A percentile compares a stretch with the other conserved stretches of the same genome.
Conservation (phyloP, 345 rosid genomes). For the Eucalyptus sp. region DNA sequence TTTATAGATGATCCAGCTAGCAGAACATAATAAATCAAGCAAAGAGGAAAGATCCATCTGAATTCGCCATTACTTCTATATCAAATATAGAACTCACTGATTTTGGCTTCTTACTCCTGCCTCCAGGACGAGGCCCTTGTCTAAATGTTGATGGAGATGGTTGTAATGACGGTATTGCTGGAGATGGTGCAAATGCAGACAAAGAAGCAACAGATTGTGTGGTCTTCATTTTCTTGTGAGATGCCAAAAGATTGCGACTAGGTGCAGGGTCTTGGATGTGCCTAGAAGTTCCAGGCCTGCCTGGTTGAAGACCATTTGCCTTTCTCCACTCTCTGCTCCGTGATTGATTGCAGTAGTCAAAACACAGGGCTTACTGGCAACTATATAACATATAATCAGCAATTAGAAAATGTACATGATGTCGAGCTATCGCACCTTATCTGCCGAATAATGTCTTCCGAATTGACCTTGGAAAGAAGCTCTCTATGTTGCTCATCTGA, state of each 20-base stretch:
- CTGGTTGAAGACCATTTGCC: constrained; percentile 48
- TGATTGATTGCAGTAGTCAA: not conserved
- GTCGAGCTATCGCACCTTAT: constrained; percentile 54
- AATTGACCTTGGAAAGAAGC: constrained; percentile 75
- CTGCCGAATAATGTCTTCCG: constrained; percentile 66
- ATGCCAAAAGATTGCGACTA: constrained; percentile 82
- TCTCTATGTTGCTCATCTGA: constrained; percentile 95
- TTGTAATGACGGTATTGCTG: constrained; percentile 63
- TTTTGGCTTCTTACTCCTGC: constrained; percentile 74
- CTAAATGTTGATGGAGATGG: constrained; percentile 77
- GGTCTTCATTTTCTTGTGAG: constrained; percentile 80
- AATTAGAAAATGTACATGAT: not conserved
- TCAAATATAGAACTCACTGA: constrained; percentile 40
- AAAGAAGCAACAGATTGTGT: constrained; percentile 71
- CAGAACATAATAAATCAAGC: not conserved
- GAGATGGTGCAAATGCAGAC: constrained; percentile 68
- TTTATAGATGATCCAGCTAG: constrained; percentile 23
- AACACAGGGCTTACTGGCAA: constrained; percentile 3
- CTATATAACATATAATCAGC: constrained; percentile 6
- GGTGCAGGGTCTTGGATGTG: constrained; percentile 56
- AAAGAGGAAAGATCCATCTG: not conserved
- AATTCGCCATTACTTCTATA: not conserved
- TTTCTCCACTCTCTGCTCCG: constrained; percentile 85
- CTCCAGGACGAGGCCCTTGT: constrained; percentile 59
- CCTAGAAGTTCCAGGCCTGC: constrained; percentile 48